phyloP scores from a whole-genome alignment of 129 eudicot species.

The Flaveria trinervia region DNA sequence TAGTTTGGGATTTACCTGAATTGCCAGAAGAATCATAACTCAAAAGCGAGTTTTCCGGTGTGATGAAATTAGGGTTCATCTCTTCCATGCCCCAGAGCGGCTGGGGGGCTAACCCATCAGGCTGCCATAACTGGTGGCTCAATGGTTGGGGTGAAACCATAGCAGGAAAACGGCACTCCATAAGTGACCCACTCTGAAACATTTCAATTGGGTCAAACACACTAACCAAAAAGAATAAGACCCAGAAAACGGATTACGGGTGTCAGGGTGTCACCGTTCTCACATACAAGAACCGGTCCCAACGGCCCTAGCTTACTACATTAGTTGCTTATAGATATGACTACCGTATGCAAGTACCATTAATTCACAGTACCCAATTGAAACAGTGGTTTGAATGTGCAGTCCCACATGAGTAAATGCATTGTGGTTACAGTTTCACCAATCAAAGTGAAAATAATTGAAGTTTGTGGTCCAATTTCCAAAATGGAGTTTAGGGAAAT shows the following conservation, averaged over 20 bases:
- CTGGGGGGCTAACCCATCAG: constrained; percentile 55
- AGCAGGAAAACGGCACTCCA: constrained; percentile 53
- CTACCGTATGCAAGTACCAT: constrained; percentile 30
- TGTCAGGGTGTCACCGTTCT: constrained; percentile 28
- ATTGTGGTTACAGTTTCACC: constrained; percentile 24
- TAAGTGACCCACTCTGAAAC: constrained; percentile 58
- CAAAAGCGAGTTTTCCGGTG: constrained; percentile 63
- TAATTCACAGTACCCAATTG: constrained; percentile 23
- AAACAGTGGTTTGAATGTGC: constrained; percentile 31
- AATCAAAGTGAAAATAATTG: constrained; percentile 30
- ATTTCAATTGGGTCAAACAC: constrained; percentile 24
- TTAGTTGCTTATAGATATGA: constrained; percentile 28
- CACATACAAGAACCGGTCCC: constrained; percentile 25
- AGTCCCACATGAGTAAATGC: constrained; percentile 43
- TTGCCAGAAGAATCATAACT: constrained; percentile 67
- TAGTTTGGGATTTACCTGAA: constrained; percentile 49
- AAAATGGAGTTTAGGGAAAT: constrained; percentile 26
- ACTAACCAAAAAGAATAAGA: constrained; percentile 12
- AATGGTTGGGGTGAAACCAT: constrained; percentile 52
- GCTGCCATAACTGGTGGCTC: constrained; percentile 58
- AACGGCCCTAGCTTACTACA: constrained; percentile 25
- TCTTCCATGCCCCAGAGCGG: constrained; percentile 76
- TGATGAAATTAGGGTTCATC: constrained; percentile 54
- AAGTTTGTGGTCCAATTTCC: constrained; percentile 38
- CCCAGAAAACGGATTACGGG: constrained; percentile 9